Evolutionary conservation across 1,139 yeast species (phyloP).

Genomic region (Hemisphaericaspora xylanilytica): DNA sequence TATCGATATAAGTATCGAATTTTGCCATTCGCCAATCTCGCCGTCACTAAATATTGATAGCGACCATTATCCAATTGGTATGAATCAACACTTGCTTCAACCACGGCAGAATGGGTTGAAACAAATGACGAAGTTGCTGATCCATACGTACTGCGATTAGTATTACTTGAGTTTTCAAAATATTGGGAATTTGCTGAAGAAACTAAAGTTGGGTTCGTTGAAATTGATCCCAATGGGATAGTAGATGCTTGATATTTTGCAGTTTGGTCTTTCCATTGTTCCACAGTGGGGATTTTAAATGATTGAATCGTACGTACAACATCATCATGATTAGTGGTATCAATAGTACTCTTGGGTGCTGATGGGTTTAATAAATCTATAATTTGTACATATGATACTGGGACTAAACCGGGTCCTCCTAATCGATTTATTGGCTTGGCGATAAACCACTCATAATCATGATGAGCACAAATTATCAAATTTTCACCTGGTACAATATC

Average conservation of each 20-base stretch:
- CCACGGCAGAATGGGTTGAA: constrained; percentile 34
- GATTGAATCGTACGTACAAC: constrained; percentile 44
- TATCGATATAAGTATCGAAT: constrained; percentile 75
- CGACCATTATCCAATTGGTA: constrained; percentile 83
- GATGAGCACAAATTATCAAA: constrained; percentile 91
- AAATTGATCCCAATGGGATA: constrained; percentile 65
- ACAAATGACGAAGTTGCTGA: constrained; percentile 37
- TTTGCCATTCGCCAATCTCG: constrained; percentile 67
- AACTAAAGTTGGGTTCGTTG: constrained; percentile 24
- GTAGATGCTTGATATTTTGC: constrained; percentile 92
- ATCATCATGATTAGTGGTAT: constrained; percentile 24
- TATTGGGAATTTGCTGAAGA: constrained; percentile 39
- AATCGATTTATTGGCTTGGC: constrained; percentile 93
- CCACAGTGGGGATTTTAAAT: constrained; percentile 83
- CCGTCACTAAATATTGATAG: constrained; percentile 82
- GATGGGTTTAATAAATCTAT: constrained; percentile 61
- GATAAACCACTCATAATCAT: constrained; percentile 94
- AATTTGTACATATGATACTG: constrained; percentile 84
- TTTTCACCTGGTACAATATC: constrained; percentile 84
- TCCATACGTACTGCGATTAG: constrained; percentile 4
- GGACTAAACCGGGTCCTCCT: constrained; percentile 97
- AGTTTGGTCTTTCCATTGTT: constrained; percentile 90
- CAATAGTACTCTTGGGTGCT: constrained; percentile 25
- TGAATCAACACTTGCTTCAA: constrained; percentile 75
- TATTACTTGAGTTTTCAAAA: constrained; percentile 22